Percentiles rank a stretch among this genome's conserved stretches.
Conservation (phyloP, 306 rosid species). For the Gastrolobium bilobum region DNA sequence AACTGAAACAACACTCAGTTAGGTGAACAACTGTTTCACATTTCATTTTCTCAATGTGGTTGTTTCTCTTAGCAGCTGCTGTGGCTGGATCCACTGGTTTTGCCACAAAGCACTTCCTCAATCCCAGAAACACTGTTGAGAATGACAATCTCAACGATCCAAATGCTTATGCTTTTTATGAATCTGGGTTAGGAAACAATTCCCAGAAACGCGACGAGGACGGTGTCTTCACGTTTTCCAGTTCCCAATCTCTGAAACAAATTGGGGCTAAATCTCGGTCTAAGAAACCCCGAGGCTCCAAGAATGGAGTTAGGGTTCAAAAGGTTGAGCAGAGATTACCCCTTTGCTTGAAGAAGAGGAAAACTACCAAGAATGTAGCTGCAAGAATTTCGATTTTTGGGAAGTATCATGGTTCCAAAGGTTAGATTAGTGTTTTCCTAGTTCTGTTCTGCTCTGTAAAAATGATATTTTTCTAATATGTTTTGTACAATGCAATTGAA, state of each 20-base stretch:
- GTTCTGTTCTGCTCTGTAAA: not conserved
- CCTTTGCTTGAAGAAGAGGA: slow-evolving; percentile 71
- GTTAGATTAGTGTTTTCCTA: slow-evolving; percentile 45
- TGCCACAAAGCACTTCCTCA: slow-evolving; percentile 61
- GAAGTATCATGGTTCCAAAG: too few relatives aligned
- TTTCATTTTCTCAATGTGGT: slow-evolving; percentile 67
- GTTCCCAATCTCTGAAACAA: slow-evolving; percentile 41
- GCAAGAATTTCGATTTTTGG: slow-evolving; percentile 47
- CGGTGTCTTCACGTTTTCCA: slow-evolving; percentile 65
- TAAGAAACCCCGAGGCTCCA: slow-evolving; percentile 39
- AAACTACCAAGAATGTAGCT: slow-evolving; percentile 48
- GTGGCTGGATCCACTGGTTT: slow-evolving; percentile 81
- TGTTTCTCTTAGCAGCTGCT: slow-evolving; percentile 61
- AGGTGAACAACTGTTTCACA: not conserved
- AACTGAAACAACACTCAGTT: too few relatives aligned
- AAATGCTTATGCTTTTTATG: slow-evolving; percentile 24
- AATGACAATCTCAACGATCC: slow-evolving; percentile 23
- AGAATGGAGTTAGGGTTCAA: slow-evolving; percentile 40
- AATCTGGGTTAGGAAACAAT: not conserved
- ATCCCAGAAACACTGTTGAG: not conserved
- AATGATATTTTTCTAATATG: not conserved
- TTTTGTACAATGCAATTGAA: not conserved
- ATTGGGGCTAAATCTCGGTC: slow-evolving; percentile 37
- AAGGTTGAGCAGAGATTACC: slow-evolving; percentile 49
- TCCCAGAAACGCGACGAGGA: slow-evolving; percentile 34